Percentiles rank a stretch among this genome's conserved stretches.
Conservation (phyloP, 2,329 filamentous ascomycete genomes). For the Ophiostoma sp. region DNA sequence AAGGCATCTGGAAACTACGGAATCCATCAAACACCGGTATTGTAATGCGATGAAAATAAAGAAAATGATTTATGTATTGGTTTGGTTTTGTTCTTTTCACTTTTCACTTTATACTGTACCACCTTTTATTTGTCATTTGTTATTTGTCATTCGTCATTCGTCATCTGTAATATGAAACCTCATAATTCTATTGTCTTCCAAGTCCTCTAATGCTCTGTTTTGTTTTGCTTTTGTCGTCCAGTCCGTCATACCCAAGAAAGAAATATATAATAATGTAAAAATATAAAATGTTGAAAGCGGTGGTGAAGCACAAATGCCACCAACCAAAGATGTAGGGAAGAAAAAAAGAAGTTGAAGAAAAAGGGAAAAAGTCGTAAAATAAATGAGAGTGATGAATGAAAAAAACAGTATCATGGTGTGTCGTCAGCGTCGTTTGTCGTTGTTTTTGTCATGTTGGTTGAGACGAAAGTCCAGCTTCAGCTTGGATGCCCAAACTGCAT, state of each 20-base stretch:
- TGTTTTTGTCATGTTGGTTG: neutral
- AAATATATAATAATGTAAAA: neutral
- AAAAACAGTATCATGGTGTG: neutral
- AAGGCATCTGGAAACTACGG: conserved; percentile 11
- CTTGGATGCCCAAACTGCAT: conserved; percentile 23
- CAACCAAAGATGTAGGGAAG: neutral
- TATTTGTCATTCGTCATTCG: no score
- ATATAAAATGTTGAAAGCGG: neutral
- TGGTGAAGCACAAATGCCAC: neutral
- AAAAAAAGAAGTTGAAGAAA: neutral
- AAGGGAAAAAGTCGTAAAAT: neutral
- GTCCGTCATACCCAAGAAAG: conserved; percentile 3
- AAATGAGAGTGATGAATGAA: neutral
- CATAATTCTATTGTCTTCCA: neutral
- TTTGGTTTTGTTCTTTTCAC: neutral
- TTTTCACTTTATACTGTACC: neutral
- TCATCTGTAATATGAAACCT: neutral
- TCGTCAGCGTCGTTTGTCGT: neutral
- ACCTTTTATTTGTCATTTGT: neutral
- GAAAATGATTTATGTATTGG: neutral
- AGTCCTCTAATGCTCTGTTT: conserved; percentile 12
- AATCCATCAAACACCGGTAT: conserved; percentile 8
- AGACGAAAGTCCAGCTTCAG: neutral
- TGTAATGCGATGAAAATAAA: neutral
- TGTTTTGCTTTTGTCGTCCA: conserved; percentile 8